These are phyloP conservation scores for Pyrenula massariospora DNA, from an alignment of 495 filamentous ascomycete genomes.

Conservation along the genomic window DNA sequence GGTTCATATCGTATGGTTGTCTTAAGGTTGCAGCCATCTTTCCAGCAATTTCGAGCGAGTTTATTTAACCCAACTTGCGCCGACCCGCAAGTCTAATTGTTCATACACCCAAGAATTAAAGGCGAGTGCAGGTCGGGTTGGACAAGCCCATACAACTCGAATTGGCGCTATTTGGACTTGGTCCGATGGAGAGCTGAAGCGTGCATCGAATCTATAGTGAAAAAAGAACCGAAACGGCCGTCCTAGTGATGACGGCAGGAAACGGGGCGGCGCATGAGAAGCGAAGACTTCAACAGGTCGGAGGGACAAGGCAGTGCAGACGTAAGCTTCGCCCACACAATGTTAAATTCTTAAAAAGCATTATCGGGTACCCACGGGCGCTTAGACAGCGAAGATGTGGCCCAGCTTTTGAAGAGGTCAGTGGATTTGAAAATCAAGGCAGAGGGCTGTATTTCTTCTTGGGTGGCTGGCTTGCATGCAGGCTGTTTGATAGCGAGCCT, in stretches of 20 bases:
- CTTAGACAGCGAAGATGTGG: too few species aligned
- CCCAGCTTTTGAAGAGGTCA: not conserved
- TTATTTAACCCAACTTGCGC: too few species aligned
- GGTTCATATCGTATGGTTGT: not conserved
- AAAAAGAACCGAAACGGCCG: slow-evolving; percentile 4
- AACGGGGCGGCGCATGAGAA: not conserved
- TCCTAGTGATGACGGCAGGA: slow-evolving; percentile 1
- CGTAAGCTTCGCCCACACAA: too few species aligned
- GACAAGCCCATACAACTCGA: not conserved
- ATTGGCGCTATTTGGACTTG: not conserved
- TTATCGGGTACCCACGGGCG: too few species aligned
- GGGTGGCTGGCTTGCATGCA: not conserved
- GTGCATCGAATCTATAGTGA: not conserved
- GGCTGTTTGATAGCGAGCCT: not conserved
- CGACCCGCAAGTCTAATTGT: too few species aligned
- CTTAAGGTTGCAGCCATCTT: not conserved
- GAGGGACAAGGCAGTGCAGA: not conserved
- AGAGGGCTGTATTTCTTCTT: not conserved
- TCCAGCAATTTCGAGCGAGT: too few species aligned
- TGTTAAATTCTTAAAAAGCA: too few species aligned
- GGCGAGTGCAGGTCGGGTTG: too few species aligned
- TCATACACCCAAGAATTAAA: too few species aligned
- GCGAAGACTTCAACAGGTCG: not conserved
- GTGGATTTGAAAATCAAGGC: not conserved
- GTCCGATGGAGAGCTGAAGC: not conserved